Evolutionary conservation across 2,329 filamentous ascomycete species (phyloP), one percentile per base, ranked within the genome.

Genomic region (Elsinoe batatas): DNA sequence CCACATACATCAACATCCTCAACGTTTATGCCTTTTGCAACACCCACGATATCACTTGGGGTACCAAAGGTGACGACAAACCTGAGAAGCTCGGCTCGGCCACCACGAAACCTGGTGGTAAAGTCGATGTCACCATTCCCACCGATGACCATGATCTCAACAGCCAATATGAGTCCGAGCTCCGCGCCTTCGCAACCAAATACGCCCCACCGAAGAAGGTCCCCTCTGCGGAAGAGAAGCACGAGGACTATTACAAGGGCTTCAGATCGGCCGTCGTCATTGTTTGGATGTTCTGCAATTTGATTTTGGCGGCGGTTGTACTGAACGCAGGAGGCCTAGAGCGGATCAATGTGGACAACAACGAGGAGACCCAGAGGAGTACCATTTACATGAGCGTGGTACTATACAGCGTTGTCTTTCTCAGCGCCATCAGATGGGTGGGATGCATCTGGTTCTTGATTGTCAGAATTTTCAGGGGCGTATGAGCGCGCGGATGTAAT

Each of bases 1-100:
- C 93, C 0, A 95, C 91, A 0, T 98, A 95, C 74, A 94, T 94
- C 75, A 98, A 97, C 72, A 91, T 97, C 58, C 83, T 98, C 65
- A 98, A 97, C 76, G 93, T 98, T 57, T 98, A 97, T 72, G 91
- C 91, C 59, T 98, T 98, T 73, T 97, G 91, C 74, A 96, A 96
- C 73, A 95, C 91, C 22, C 91, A 96, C 78, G 91, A 96, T 67
- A 93, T 96, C 61, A 94, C 91, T 3, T 96, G 91, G 91, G 91
- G 91, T 66, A 98, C 93, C 40, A 98, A 97, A 72, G 93, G 93
- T 64, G 93, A 97, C 69, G 91, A 96, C 73, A 96, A 95, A 71
- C 80, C 91, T 5, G 90, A 95, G 64, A 91, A 91, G 67, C 81
- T 96, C 54, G 88, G 89, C 1, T 88, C 84, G 0, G 91, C 93